Evolutionary conservation across 768 basidiomycete genomes (phyloP).

Genomic region (Cubamyces lactineus): DNA sequence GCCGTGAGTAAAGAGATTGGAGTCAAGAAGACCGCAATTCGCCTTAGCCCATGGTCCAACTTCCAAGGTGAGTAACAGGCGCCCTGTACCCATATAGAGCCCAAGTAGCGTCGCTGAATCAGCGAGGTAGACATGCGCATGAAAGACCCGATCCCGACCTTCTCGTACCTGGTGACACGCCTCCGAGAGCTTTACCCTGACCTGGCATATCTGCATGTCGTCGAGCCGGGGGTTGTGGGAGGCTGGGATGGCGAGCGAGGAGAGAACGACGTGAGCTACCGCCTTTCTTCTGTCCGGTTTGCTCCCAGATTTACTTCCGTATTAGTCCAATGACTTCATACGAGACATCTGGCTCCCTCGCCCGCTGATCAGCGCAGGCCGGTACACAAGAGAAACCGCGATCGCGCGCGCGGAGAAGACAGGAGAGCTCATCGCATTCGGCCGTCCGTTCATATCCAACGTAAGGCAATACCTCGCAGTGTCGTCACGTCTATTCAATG

Average conservation of each 20-base stretch:
- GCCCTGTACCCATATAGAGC: background rate
- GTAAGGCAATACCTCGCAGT: conserved; percentile 22
- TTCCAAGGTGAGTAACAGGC: conserved; percentile 32
- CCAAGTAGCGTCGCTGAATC: background rate
- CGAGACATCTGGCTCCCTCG: conserved; percentile 30
- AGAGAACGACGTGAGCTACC: conserved; percentile 1
- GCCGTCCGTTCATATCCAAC: conserved; percentile 30
- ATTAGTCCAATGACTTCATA: conserved; percentile 29
- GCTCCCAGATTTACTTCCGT: background rate
- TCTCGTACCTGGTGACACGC: conserved; percentile 38
- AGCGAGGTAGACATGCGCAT: conserved; percentile 46
- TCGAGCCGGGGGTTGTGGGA: conserved; percentile 30
- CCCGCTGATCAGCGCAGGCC: conserved; percentile 29
- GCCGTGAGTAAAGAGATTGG: conserved; percentile 45
- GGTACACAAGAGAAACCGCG: conserved; percentile 30
- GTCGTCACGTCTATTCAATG: background rate
- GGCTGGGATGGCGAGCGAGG: background rate
- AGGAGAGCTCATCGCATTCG: conserved; percentile 30
- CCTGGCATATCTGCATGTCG: conserved; percentile 35
- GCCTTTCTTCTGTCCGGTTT: background rate
- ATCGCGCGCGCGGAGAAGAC: conserved; percentile 21
- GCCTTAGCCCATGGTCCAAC: conserved; percentile 38
- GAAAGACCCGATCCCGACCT: conserved; percentile 56
- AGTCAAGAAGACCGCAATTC: conserved; percentile 42
- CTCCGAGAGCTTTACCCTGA: conserved; percentile 8